Evolutionary conservation across 169 alveolate genomes (phyloP).

Genomic region (Babesia caballi): DNA sequence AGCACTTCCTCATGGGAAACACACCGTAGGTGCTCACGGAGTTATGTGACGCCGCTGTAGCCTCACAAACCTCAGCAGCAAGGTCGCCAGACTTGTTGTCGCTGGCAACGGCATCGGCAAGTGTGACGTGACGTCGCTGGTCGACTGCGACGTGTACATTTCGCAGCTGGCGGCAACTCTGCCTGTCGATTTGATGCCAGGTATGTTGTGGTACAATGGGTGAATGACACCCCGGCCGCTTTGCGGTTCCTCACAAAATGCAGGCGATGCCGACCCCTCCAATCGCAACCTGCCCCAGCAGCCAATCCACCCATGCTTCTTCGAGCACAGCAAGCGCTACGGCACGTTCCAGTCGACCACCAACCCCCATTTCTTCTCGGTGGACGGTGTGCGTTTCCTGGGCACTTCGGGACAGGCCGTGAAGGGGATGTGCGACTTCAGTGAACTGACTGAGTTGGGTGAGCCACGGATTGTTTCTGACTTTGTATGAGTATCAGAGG

Average conservation of each 20-base stretch:
- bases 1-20: slow-evolving; percentile 43
- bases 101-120: slow-evolving; percentile 64
- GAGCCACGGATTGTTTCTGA: not conserved
- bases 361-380: slow-evolving; percentile 61
- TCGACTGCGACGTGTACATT: slow-evolving; percentile 36
- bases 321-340: slow-evolving; percentile 58
- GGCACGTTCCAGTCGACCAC: slow-evolving; percentile 61
- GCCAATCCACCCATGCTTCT: slow-evolving; percentile 52
- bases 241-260: not conserved
- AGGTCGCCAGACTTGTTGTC: slow-evolving; percentile 50
- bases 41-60: not conserved
- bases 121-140: slow-evolving; percentile 47
- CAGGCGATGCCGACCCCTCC: slow-evolving; percentile 62
- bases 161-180: slow-evolving; percentile 55
- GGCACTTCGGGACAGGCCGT: slow-evolving; percentile 65
- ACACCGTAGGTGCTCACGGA: slow-evolving; percentile 10
- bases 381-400: slow-evolving; percentile 63
- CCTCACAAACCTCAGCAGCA: slow-evolving; percentile 32
- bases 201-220: not conserved
- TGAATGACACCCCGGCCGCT: not conserved
- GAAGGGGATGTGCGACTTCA: slow-evolving; percentile 47
- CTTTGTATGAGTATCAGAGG: slow-evolving; percentile 1
- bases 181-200: slow-evolving; percentile 67
- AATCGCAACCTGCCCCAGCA: slow-evolving; percentile 68
- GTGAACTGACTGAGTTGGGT: slow-evolving; percentile 60